These are phyloP conservation scores for Murraya koenigii DNA, from an alignment of 345 rosid genomes.

Conservation along the genomic window DNA sequence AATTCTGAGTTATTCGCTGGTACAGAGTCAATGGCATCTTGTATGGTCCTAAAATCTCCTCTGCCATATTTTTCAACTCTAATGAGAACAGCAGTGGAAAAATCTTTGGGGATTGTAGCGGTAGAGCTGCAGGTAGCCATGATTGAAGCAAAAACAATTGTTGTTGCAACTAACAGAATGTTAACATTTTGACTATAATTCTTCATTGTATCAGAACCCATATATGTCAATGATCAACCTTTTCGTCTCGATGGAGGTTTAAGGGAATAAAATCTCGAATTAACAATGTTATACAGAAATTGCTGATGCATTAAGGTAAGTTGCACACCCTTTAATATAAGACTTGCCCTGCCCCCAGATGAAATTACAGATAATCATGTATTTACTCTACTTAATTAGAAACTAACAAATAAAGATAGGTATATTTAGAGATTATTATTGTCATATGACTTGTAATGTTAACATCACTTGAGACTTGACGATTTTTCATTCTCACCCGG, in stretches of 20 bases:
- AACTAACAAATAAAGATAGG: no score
- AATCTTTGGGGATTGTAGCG: constrained; percentile 12
- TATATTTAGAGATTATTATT: no score
- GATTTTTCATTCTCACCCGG: no score
- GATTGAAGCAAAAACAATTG: constrained; percentile 11
- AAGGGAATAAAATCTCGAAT: constrained; percentile 3
- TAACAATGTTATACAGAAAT: constrained; percentile 11
- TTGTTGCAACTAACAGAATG: neutral
- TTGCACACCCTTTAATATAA: neutral
- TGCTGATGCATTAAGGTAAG: constrained; percentile 13
- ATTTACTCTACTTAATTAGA: no score
- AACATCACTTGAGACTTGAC: no score
- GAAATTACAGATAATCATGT: rapidly evolving
- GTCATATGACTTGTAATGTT: no score
- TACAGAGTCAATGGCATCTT: constrained; percentile 64
- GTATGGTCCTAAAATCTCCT: constrained; percentile 63
- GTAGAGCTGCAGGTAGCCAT: constrained; percentile 16
- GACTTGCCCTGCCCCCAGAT: neutral
- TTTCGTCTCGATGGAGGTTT: constrained; percentile 28
- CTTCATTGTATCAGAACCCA: constrained; percentile 8
- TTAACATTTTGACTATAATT: neutral
- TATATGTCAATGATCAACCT: constrained; percentile 10
- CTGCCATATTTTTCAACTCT: constrained; percentile 68
- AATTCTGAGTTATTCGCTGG: constrained; percentile 46
- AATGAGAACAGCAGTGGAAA: constrained; percentile 42